Conservation (phyloP, 1,284 basidiomycete species). For the Papiliotrema terrestris region DNA sequence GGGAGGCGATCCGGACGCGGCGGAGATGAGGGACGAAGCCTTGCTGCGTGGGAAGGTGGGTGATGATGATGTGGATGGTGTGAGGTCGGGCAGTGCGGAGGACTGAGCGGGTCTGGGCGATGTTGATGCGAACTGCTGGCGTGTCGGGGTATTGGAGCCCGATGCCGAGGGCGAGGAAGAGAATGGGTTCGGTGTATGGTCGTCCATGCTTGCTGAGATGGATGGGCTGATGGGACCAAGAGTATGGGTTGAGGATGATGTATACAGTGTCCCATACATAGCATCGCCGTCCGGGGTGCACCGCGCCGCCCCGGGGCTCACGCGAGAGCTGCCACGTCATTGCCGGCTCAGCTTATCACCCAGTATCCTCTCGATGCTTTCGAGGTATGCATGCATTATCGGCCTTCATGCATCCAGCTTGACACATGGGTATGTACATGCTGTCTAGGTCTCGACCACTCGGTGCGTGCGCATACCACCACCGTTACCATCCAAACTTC, state of each 20-base stretch:
- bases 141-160: not conserved
- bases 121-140: not conserved
- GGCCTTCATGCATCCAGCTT: too few species aligned
- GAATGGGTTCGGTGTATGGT: constrained; percentile 3
- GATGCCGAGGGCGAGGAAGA: constrained; percentile 6
- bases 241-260: not conserved
- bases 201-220: not conserved
- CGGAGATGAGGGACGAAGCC: constrained; percentile 31
- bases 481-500: constrained; percentile 29
- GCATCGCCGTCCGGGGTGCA: not conserved
- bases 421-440: too few species aligned
- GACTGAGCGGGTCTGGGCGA: not conserved
- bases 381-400: not conserved
- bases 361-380: not conserved
- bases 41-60: constrained; percentile 13
- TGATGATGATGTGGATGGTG: not conserved
- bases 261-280: not conserved
- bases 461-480: too few species aligned
- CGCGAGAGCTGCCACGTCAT: not conserved
- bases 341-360: not conserved
- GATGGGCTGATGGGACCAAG: not conserved
- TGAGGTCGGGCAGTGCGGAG: not conserved
- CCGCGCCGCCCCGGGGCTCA: not conserved
- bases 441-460: too few species aligned
- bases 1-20: constrained; percentile 41